Conservation (phyloP, 495 filamentous ascomycete species). For the Hypoxylon intermedium region DNA sequence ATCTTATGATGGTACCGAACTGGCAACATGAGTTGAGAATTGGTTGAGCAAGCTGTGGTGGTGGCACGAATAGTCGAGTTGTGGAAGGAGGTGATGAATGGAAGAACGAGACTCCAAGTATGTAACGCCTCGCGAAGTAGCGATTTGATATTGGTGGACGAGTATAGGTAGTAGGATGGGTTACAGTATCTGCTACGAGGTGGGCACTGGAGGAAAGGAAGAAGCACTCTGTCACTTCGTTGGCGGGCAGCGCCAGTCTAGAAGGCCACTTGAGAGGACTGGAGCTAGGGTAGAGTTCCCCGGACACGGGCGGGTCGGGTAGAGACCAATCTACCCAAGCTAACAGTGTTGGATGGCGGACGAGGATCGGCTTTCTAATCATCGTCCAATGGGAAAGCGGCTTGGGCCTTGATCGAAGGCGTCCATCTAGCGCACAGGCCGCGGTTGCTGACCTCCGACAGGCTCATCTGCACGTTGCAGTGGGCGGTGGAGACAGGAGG, state of each 20-base stretch:
- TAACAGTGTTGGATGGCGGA: slow-evolving; percentile 30
- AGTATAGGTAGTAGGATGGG: slow-evolving; percentile 29
- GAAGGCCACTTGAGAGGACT: slow-evolving; percentile 14
- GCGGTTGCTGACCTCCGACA: slow-evolving; percentile 34
- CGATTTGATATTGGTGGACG: slow-evolving; percentile 31
- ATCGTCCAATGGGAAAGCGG: slow-evolving; percentile 31
- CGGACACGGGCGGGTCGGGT: slow-evolving; percentile 27
- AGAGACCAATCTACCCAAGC: slow-evolving; percentile 29
- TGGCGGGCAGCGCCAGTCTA: slow-evolving; percentile 34
- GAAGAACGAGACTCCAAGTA: slow-evolving; percentile 6
- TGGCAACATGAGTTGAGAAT: slow-evolving; percentile 28
- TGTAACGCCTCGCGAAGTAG: slow-evolving; percentile 22
- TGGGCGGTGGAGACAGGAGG: slow-evolving; percentile 16
- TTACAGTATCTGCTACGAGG: slow-evolving; percentile 29
- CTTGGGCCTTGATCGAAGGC: slow-evolving; percentile 33
- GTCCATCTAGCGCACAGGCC: slow-evolving; percentile 39
- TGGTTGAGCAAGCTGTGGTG: slow-evolving; percentile 9
- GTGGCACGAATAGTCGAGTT: slow-evolving; percentile 23
- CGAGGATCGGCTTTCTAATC: slow-evolving; percentile 34
- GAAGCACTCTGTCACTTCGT: slow-evolving; percentile 30
- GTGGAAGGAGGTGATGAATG: slow-evolving; percentile 16
- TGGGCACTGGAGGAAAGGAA: slow-evolving; percentile 37
- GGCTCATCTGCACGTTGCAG: slow-evolving; percentile 35
- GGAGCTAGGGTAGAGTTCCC: slow-evolving; percentile 29
- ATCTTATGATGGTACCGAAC: slow-evolving; percentile 11